Percentiles rank a stretch among this genome's conserved stretches.
These are phyloP conservation scores for Yarrowia sp. DNA, from an alignment of 805 yeast genomes.

Conservation along the genomic window DNA sequence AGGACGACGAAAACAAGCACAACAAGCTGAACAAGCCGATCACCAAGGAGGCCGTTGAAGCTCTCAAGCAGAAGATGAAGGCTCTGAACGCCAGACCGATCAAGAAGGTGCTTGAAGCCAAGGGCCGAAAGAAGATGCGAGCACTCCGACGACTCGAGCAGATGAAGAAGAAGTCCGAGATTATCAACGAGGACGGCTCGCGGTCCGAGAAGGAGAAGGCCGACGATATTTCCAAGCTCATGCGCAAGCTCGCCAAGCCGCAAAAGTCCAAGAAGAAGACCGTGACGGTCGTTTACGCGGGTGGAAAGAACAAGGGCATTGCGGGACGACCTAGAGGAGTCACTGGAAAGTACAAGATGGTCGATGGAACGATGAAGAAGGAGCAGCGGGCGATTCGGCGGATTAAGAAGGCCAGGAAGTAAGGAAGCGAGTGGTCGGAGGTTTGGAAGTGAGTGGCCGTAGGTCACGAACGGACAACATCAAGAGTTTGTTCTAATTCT, in stretches of 20 bases:
- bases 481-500: too few relatives aligned
- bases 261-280: constrained; percentile 71
- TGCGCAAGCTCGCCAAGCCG: constrained; percentile 73
- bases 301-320: constrained; percentile 78
- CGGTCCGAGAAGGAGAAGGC: constrained; percentile 94
- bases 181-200: constrained; percentile 81
- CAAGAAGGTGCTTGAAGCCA: constrained; percentile 97
- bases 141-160: constrained; percentile 83
- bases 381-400: constrained; percentile 92
- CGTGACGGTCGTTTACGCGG: constrained; percentile 85
- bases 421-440: not conserved
- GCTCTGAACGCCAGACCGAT: constrained; percentile 95
- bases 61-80: constrained; percentile 68
- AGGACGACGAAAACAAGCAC: constrained; percentile 87
- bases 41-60: constrained; percentile 88
- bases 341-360: constrained; percentile 98
- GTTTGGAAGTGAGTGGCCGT: too few relatives aligned
- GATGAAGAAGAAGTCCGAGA: constrained; percentile 86
- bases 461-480: too few relatives aligned
- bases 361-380: constrained; percentile 96
- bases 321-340: constrained; percentile 96
- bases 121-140: constrained; percentile 93
- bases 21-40: constrained; percentile 83
- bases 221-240: constrained; percentile 81
- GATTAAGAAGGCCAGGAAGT: constrained; percentile 58